phyloP scores from a whole-genome alignment of 2,329 filamentous ascomycete species.

The Epichloe scottii region DNA sequence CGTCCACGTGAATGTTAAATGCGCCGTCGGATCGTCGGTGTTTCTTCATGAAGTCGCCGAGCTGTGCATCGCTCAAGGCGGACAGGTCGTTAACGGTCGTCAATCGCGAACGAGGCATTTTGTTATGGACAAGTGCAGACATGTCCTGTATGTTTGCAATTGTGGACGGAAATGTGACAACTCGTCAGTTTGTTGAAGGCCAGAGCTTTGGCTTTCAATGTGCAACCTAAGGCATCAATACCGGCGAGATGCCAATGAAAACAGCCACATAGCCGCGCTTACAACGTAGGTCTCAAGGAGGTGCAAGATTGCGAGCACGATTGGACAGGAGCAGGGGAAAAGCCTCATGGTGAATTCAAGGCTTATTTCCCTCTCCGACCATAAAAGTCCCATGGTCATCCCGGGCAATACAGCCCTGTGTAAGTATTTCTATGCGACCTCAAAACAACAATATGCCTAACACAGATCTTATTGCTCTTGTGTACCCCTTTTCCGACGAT shows the following conservation, averaged over 20 bases:
- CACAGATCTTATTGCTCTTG: slow-evolving; percentile 5
- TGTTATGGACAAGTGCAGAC: background rate
- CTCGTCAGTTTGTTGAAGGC: too few relatives aligned
- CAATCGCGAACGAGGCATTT: background rate
- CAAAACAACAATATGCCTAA: slow-evolving; percentile 1
- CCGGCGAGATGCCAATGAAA: too few relatives aligned
- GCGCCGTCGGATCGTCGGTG: slow-evolving; percentile 8
- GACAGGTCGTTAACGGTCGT: slow-evolving; percentile 5
- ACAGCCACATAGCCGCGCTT: too few relatives aligned
- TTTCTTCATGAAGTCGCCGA: slow-evolving; percentile 9
- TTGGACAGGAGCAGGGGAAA: background rate
- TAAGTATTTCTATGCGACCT: background rate
- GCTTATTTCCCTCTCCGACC: background rate
- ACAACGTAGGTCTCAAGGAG: background rate
- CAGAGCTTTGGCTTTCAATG: too few relatives aligned
- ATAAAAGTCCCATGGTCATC: background rate
- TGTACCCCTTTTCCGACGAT: background rate
- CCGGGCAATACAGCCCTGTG: background rate
- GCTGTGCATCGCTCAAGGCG: slow-evolving; percentile 9
- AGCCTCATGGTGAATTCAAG: too few relatives aligned
- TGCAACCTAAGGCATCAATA: too few relatives aligned
- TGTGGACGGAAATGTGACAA: background rate
- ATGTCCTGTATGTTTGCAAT: background rate
- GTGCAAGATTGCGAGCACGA: background rate
- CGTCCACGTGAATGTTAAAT: slow-evolving; percentile 7